Percentiles rank a stretch among this genome's conserved stretches.
Conservation (phyloP, 148 eudicot genomes). For the Camellia granthamiana region DNA sequence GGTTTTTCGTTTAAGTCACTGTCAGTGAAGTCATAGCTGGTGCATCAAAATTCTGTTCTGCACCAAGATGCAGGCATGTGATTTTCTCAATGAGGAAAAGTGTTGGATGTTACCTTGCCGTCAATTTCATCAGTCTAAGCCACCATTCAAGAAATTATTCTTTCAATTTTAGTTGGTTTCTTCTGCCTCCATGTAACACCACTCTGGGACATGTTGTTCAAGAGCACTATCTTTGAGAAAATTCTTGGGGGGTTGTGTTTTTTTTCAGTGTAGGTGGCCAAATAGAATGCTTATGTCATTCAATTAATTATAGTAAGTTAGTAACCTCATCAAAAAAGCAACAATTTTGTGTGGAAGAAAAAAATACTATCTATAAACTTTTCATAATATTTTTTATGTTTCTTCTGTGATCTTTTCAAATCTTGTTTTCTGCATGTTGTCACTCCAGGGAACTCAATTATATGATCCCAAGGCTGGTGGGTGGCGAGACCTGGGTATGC, state of each 20-base stretch:
- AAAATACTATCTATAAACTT: background rate
- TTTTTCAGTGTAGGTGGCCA: background rate
- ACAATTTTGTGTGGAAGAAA: background rate
- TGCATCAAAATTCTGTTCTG: background rate
- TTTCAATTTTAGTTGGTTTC: background rate
- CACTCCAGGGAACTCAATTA: constrained; percentile 83
- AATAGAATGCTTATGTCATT: background rate
- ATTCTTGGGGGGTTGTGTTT: background rate
- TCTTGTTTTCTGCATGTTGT: constrained; percentile 14
- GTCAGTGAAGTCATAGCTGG: background rate
- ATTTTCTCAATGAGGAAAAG: background rate
- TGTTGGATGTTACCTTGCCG: background rate
- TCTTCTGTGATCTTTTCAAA: background rate
- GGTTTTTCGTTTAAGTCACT: background rate
- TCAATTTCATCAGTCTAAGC: background rate
- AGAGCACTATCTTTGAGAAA: background rate
- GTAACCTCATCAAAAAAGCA: background rate
- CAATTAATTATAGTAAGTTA: too few species aligned
- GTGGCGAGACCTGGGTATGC: constrained; percentile 98
- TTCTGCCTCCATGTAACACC: background rate
- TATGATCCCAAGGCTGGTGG: constrained; percentile 99
- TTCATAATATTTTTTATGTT: background rate
- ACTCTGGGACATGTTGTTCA: background rate
- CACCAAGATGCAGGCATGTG: background rate
- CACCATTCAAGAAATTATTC: background rate